A percentile compares a stretch with the other conserved stretches of the same genome.
These are phyloP conservation scores for Colletotrichum graminicola DNA, from an alignment of 2,329 filamentous ascomycete genomes.

Conservation along the genomic window DNA sequence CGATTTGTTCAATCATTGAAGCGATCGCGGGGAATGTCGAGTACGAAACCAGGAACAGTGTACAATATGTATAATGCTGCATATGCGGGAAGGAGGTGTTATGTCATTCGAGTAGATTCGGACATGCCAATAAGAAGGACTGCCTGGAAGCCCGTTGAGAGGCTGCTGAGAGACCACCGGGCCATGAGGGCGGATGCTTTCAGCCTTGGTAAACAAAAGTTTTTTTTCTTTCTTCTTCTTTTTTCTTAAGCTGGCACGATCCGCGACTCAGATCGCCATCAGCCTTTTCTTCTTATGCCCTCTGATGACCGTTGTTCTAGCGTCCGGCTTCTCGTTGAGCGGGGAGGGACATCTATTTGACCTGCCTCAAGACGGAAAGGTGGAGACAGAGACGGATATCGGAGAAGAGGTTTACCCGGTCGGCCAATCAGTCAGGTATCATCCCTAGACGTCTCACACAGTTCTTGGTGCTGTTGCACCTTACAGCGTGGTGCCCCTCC, in stretches of 20 bases:
- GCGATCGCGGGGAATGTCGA: not conserved
- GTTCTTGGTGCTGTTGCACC: conserved; percentile 28
- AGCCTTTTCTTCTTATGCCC: too few relatives aligned
- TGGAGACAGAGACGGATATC: not conserved
- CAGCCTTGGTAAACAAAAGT: not conserved
- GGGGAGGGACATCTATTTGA: too few relatives aligned
- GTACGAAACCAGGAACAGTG: conserved; percentile 6
- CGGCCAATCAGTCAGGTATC: conserved; percentile 24
- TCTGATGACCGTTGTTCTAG: too few relatives aligned
- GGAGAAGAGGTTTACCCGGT: conserved; percentile 19
- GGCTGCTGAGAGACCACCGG: not conserved
- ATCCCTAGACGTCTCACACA: conserved; percentile 15
- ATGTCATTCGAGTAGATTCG: conserved; percentile 25
- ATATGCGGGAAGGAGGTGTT: conserved; percentile 17
- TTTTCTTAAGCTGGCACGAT: not conserved
- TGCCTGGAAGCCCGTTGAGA: not conserved
- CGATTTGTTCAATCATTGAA: not conserved
- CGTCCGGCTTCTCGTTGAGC: not conserved
- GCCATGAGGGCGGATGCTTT: not conserved
- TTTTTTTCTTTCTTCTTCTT: too few relatives aligned
- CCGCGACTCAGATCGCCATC: fast-evolving
- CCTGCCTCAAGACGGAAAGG: not conserved
- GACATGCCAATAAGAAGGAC: not conserved
- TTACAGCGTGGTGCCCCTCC: conserved; percentile 41
- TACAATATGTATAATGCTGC: conserved; percentile 30